phyloP scores from a whole-genome alignment of 2,329 filamentous ascomycete genomes.

The Microcera coccophila region DNA sequence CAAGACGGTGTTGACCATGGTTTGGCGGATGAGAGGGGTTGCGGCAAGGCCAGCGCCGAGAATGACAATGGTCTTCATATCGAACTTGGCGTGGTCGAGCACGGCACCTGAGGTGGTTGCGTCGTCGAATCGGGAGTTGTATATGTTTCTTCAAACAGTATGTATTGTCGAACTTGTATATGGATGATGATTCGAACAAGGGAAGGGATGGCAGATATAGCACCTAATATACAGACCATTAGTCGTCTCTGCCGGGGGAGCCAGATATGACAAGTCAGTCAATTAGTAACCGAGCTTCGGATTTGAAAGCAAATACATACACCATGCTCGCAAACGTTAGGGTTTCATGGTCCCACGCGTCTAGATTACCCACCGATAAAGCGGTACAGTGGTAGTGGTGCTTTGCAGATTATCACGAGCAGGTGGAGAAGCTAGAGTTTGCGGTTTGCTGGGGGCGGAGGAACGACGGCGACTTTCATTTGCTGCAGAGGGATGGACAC shows the following conservation, averaged over 20 bases:
- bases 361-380: background rate
- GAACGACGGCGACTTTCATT: background rate
- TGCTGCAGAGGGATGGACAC: background rate
- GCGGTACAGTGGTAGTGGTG: no score
- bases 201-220: background rate
- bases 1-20: conserved; percentile 42
- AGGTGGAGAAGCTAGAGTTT: background rate
- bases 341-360: background rate
- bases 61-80: conserved; percentile 43
- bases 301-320: background rate
- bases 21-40: conserved; percentile 47
- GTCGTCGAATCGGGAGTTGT: background rate
- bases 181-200: background rate
- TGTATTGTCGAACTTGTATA: background rate
- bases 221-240: background rate
- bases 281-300: background rate
- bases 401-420: background rate
- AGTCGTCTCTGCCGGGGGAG: no score
- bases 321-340: background rate
- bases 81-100: background rate
- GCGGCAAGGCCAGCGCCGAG: conserved; percentile 48
- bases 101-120: background rate
- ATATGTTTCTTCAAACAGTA: background rate
- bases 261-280: background rate
- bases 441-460: background rate